Evolutionary conservation across 805 yeast species (phyloP).

Genomic region (Geotrichum ghanense): DNA sequence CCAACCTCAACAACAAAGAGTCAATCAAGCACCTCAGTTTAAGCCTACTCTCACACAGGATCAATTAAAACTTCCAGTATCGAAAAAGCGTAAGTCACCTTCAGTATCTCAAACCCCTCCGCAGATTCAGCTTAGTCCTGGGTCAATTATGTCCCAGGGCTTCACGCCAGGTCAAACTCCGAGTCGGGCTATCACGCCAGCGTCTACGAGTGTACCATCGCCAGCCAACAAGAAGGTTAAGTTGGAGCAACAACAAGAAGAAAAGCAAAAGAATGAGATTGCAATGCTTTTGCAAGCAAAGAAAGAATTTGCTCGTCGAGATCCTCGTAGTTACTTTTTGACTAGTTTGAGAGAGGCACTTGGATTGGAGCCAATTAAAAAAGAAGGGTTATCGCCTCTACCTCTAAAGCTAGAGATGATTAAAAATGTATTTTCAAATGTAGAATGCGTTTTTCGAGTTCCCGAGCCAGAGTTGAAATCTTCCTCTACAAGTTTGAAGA

Average conservation of each 20-base stretch:
- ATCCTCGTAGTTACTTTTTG: conserved; percentile 22
- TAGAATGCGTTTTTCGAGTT: background rate
- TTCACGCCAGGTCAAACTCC: background rate
- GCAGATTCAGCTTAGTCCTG: background rate
- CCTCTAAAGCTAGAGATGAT: background rate
- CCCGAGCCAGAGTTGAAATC: background rate
- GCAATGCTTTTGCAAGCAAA: conserved; percentile 13
- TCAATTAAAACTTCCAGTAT: conserved; percentile 19
- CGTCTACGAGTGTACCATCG: conserved; percentile 7
- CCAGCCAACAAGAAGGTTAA: conserved; percentile 13
- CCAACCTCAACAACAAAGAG: background rate
- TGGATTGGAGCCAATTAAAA: background rate
- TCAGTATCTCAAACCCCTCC: conserved; percentile 6
- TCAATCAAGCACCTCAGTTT: conserved; percentile 9
- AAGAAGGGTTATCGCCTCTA: no score
- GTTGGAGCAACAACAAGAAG: conserved; percentile 4
- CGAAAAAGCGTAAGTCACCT: conserved; percentile 15
- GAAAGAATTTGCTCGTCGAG: conserved; percentile 20
- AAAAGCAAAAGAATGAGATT: conserved; percentile 6
- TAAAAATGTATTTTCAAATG: background rate
- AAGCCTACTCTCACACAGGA: conserved; percentile 17
- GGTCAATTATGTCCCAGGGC: background rate
- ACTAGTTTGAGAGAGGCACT: conserved; percentile 25
- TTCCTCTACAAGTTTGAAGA: background rate
- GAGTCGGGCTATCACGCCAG: background rate